These are phyloP conservation scores for Ceratobasidium sp. DNA, from an alignment of 1,284 basidiomycete genomes.

Conservation along the genomic window DNA sequence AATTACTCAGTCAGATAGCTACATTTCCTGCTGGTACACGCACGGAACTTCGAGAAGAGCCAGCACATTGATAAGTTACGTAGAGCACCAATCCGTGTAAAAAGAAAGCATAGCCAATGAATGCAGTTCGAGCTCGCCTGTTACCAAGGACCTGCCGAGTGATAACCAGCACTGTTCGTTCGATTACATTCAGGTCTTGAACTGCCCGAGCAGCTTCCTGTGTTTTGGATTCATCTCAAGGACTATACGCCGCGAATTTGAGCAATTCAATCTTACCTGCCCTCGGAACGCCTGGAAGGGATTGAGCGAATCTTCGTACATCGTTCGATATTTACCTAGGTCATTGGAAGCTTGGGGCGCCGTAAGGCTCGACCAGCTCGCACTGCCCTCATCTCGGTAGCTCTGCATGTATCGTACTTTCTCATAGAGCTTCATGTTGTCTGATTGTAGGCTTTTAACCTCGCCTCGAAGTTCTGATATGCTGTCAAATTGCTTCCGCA, in stretches of 20 bases:
- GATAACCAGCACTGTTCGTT: slow-evolving; percentile 85
- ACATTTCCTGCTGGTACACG: slow-evolving; percentile 26
- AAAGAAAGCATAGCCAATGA: slow-evolving; percentile 82
- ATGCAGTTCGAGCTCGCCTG: slow-evolving; percentile 81
- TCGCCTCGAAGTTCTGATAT: slow-evolving; percentile 91
- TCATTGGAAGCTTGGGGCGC: slow-evolving; percentile 63
- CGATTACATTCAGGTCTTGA: slow-evolving; percentile 90
- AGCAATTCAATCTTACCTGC: slow-evolving; percentile 66
- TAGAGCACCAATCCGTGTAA: slow-evolving; percentile 84
- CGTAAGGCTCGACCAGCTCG: slow-evolving; percentile 48
- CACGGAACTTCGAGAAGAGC: slow-evolving; percentile 22
- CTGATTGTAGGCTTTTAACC: slow-evolving; percentile 87
- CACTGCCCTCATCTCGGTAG: slow-evolving; percentile 76
- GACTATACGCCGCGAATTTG: no score
- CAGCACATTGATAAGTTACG: slow-evolving; percentile 75
- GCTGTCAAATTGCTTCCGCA: slow-evolving; percentile 91
- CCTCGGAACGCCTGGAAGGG: slow-evolving; percentile 98
- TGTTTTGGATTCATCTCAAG: not conserved
- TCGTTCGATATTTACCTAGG: slow-evolving; percentile 86
- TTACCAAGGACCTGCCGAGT: slow-evolving; percentile 90
- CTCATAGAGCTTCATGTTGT: slow-evolving; percentile 95
- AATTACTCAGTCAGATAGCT: slow-evolving; percentile 10
- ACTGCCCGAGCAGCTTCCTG: slow-evolving; percentile 94
- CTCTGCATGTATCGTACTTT: slow-evolving; percentile 97
- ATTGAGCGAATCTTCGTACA: slow-evolving; percentile 97